phyloP scores from a whole-genome alignment of 331 rosid genomes.

The Prunus yedoensis region DNA sequence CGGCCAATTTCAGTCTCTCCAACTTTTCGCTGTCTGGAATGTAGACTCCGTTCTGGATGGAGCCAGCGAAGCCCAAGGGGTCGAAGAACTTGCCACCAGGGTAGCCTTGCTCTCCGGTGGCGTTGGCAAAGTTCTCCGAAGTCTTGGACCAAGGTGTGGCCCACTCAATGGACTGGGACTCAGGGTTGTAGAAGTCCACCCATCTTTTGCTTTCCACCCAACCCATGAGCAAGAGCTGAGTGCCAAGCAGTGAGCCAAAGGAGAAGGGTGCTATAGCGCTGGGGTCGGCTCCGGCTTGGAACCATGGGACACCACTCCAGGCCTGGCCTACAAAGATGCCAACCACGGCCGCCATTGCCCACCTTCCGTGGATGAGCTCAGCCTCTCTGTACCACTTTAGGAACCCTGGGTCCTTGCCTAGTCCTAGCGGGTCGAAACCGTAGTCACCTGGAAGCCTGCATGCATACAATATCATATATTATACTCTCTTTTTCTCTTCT shows the following conservation, averaged over 20 bases:
- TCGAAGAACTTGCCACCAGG: constrained; percentile 98
- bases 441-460: constrained; percentile 92
- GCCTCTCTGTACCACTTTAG: constrained; percentile 99
- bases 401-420: constrained; percentile 89
- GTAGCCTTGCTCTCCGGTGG: constrained; percentile 92
- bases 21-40: constrained; percentile 75
- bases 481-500: too few relatives aligned
- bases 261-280: constrained; percentile 96
- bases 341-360: constrained; percentile 96
- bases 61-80: constrained; percentile 75
- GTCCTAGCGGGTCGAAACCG: constrained; percentile 94
- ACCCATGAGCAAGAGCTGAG: constrained; percentile 92
- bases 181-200: constrained; percentile 98
- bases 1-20: constrained; percentile 90
- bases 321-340: constrained; percentile 97
- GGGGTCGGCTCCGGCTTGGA: constrained; percentile 92
- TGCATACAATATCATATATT: not conserved
- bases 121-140: constrained; percentile 76
- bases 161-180: constrained; percentile 93
- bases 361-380: constrained; percentile 95
- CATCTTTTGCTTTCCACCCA: constrained; percentile 98
- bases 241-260: constrained; percentile 83
- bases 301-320: constrained; percentile 99
- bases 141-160: constrained; percentile 98
- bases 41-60: constrained; percentile 63